Percentiles rank a stretch among this genome's conserved stretches.
These are phyloP conservation scores for Setaria italica DNA, from an alignment of 202 grass and related monocot species.

Conservation along the genomic window DNA sequence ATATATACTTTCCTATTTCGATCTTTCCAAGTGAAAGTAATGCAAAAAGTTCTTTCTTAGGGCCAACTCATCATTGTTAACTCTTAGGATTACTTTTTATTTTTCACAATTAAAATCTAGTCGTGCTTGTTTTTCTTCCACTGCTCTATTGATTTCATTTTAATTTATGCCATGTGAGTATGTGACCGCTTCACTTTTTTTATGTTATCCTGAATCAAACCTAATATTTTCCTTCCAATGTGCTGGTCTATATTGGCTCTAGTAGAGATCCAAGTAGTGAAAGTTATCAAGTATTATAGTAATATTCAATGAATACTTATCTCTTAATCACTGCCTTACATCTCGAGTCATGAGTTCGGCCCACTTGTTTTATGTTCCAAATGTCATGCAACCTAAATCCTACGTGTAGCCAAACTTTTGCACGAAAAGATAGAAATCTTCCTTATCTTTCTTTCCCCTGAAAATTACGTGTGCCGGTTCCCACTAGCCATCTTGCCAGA, in stretches of 20 bases:
- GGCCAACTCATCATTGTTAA: background rate
- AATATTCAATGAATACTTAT: background rate
- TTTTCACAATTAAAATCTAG: background rate
- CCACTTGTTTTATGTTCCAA: conserved; percentile 3
- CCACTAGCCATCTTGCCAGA: background rate
- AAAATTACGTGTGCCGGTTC: background rate
- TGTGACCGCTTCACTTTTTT: conserved; percentile 23
- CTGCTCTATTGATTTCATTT: conserved; percentile 31
- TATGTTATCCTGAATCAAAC: background rate
- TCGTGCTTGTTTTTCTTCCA: background rate
- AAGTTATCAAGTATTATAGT: background rate
- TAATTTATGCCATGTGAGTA: conserved; percentile 6
- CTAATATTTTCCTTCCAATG: background rate
- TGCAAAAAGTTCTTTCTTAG: background rate
- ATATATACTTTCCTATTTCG: background rate
- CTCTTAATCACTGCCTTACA: conserved; percentile 22
- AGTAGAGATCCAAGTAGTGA: background rate
- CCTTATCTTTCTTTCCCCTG: background rate
- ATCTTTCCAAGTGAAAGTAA: conserved; percentile 21
- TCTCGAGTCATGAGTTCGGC: conserved; percentile 16
- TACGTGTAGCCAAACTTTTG: background rate
- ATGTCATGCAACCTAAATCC: background rate
- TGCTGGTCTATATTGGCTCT: background rate
- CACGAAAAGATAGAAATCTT: background rate
- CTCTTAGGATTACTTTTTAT: background rate